Evolutionary conservation across 306 rosid species (phyloP).

Genomic region (Erythrophleum fordii): DNA sequence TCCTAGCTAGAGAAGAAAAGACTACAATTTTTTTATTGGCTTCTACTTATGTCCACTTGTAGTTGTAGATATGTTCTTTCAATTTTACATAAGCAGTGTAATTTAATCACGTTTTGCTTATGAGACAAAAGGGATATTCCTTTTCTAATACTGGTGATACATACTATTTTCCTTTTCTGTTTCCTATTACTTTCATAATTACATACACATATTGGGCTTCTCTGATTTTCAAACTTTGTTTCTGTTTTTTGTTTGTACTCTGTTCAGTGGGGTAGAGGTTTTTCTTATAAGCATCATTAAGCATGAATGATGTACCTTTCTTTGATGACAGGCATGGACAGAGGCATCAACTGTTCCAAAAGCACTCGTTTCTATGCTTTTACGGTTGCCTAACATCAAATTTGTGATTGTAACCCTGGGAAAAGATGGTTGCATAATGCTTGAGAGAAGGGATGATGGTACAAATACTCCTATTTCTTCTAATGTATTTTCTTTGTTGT

Average conservation of each 20-base stretch:
- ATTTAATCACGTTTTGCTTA: not conserved
- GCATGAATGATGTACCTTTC: conserved; percentile 13
- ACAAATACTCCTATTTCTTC: not conserved
- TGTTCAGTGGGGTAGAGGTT: conserved; percentile 25
- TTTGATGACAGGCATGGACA: conserved; percentile 74
- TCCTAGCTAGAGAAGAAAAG: conserved; percentile 5
- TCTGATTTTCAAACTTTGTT: not conserved
- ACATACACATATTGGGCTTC: not conserved
- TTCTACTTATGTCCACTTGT: not conserved
- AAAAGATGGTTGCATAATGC: conserved; percentile 93
- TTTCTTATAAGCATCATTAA: conserved; percentile 34
- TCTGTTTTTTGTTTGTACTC: not conserved
- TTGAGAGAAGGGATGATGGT: conserved; percentile 73
- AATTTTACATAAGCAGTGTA: not conserved
- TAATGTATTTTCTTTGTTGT: not conserved
- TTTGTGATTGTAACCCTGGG: conserved; percentile 91
- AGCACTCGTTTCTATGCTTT: conserved; percentile 81
- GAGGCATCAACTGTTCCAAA: conserved; percentile 74
- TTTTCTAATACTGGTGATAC: not conserved
- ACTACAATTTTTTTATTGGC: not conserved
- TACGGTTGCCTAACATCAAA: conserved; percentile 78
- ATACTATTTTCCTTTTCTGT: not conserved
- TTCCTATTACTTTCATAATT: not conserved
- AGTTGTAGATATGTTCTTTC: conserved; percentile 14
- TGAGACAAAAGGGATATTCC: not conserved